Percentiles rank a stretch among this genome's conserved stretches.
Conservation (phyloP, 495 filamentous ascomycete genomes). For the Aspergillus carlsbadensis region DNA sequence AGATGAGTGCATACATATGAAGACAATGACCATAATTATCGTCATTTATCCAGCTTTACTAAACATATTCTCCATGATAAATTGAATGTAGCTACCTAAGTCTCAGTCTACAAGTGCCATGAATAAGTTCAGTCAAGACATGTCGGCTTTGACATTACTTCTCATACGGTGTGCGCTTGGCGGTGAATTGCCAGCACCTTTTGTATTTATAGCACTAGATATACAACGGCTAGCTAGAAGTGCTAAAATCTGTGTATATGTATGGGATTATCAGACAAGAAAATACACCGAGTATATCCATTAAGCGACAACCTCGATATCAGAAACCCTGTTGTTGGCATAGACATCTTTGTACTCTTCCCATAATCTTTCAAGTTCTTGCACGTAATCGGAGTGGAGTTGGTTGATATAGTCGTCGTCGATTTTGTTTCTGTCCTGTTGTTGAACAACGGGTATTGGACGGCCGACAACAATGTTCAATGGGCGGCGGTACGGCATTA, state of each 20-base stretch:
- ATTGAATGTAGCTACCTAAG: too few species aligned
- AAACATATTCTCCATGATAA: too few species aligned
- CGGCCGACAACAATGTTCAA: constrained; percentile 85
- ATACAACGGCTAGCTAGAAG: too few species aligned
- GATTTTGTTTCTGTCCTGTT: constrained; percentile 51
- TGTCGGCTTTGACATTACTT: too few species aligned
- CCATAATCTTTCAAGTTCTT: constrained; percentile 81
- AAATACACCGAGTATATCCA: background rate
- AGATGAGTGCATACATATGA: constrained; percentile 8
- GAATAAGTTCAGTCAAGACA: too few species aligned
- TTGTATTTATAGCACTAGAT: too few species aligned
- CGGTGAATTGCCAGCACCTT: too few species aligned
- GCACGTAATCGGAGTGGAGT: constrained; percentile 74
- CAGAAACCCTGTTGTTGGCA: constrained; percentile 65
- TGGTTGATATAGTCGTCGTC: constrained; percentile 73
- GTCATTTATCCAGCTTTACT: background rate
- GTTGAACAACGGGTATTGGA: constrained; percentile 68
- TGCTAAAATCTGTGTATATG: too few species aligned
- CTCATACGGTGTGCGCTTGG: too few species aligned
- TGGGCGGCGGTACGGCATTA: constrained; percentile 88
- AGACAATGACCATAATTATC: constrained; percentile 3
- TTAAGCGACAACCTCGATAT: constrained; percentile 78
- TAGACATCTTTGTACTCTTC: constrained; percentile 85
- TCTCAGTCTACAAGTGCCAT: too few species aligned
- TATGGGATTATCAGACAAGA: background rate